These are phyloP conservation scores for Leccinum variabile DNA, from an alignment of 1,284 basidiomycete genomes.

Conservation along the genomic window DNA sequence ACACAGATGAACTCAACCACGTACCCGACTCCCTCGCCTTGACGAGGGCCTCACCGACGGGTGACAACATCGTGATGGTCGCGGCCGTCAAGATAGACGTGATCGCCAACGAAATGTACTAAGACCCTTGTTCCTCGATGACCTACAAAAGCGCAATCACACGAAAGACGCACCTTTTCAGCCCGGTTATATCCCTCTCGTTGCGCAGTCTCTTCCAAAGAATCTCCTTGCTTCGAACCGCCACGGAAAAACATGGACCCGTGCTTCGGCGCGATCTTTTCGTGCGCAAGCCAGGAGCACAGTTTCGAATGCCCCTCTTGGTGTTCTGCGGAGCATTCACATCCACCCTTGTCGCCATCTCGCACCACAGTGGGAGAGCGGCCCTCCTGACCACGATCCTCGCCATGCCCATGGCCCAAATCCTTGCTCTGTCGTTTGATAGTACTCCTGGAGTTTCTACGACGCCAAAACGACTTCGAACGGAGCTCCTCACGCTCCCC, in stretches of 20 bases:
- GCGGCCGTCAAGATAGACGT: constrained; percentile 28
- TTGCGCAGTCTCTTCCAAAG: constrained; percentile 14
- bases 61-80: constrained; percentile 26
- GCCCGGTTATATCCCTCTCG: constrained; percentile 23
- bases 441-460: constrained; percentile 16
- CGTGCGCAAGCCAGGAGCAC: background rate
- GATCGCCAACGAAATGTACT: constrained; percentile 33
- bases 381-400: background rate
- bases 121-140: background rate
- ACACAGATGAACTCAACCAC: background rate
- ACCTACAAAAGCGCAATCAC: background rate
- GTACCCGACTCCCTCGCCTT: constrained; percentile 26
- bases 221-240: constrained; percentile 11
- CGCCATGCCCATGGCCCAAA: background rate
- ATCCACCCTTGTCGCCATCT: background rate
- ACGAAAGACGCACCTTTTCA: constrained; percentile 16
- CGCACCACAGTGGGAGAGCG: background rate
- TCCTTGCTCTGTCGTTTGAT: constrained; percentile 12
- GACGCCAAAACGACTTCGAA: constrained; percentile 22
- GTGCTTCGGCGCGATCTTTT: constrained; percentile 16
- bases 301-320: background rate
- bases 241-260: constrained; percentile 19
- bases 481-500: constrained; percentile 25
- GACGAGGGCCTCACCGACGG: constrained; percentile 26
- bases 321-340: background rate